These are phyloP conservation scores for Kappamyces sp. DNA, from an alignment of 192 early-diverging fungal genomes.

Conservation along the genomic window DNA sequence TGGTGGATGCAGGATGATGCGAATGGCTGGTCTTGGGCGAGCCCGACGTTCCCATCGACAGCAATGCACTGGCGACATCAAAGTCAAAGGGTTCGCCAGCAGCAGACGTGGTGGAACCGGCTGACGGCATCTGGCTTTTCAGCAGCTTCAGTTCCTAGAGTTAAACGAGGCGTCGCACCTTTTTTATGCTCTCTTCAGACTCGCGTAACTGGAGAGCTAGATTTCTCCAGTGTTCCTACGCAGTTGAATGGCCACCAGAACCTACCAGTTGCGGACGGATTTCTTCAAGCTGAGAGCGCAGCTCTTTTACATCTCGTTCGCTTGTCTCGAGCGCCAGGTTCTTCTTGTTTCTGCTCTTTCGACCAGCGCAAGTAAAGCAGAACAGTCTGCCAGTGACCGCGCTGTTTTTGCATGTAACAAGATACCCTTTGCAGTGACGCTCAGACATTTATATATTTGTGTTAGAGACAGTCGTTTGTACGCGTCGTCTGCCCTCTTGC, in stretches of 20 bases:
- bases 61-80: too few species aligned
- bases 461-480: conserved; percentile 5
- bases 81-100: too few species aligned
- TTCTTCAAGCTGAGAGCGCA: conserved; percentile 1
- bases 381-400: conserved; percentile 22
- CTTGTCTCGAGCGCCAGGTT: conserved; percentile 18
- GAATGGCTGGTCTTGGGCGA: too few species aligned
- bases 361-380: conserved; percentile 24
- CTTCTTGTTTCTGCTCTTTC: conserved; percentile 22
- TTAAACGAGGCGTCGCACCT: conserved; percentile 5
- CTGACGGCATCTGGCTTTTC: neutral
- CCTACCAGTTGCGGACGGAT: conserved; percentile 14
- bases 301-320: conserved; percentile 9
- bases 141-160: conserved; percentile 1
- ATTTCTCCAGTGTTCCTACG: conserved; percentile 10
- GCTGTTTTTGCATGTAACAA: conserved; percentile 19
- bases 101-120: too few species aligned
- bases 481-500: conserved; percentile 8
- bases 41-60: too few species aligned
- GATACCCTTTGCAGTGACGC: conserved; percentile 17
- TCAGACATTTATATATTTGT: conserved; percentile 13
- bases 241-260: neutral
- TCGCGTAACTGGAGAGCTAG: conserved; percentile 1
- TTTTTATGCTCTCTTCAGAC: neutral
- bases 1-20: too few species aligned